phyloP scores from a whole-genome alignment of 2,329 filamentous ascomycete genomes.

The Xylariaceae sp. region DNA sequence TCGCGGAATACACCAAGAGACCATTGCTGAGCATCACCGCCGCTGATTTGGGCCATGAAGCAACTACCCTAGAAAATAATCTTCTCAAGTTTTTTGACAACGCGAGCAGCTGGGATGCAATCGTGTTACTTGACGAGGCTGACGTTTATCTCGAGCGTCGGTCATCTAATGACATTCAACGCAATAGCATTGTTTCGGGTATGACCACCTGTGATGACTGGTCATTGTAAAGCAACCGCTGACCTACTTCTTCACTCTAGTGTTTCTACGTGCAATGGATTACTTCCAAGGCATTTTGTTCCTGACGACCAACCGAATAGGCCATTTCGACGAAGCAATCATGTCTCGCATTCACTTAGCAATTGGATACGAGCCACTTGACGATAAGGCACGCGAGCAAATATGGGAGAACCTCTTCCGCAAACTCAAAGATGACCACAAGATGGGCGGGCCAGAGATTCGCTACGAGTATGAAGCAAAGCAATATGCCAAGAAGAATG shows the following conservation, averaged over 20 bases:
- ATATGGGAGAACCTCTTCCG: constrained; percentile 4
- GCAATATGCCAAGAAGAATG: constrained; percentile 6
- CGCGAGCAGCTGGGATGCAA: constrained; percentile 1
- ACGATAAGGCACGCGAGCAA: background rate
- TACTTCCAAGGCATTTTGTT: constrained; percentile 11
- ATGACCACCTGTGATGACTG: background rate
- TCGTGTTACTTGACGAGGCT: too few species aligned
- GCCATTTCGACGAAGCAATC: constrained; percentile 7
- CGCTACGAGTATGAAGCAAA: constrained; percentile 4
- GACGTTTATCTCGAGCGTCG: constrained; percentile 4
- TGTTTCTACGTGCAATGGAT: constrained; percentile 6
- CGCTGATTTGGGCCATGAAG: constrained; percentile 11
- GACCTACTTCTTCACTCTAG: background rate
- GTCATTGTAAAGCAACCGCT: background rate
- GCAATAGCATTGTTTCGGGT: constrained; percentile 5
- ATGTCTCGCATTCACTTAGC: constrained; percentile 3
- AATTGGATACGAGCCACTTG: constrained; percentile 3
- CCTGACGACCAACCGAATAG: constrained; percentile 6
- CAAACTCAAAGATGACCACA: constrained; percentile 5
- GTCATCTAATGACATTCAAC: background rate
- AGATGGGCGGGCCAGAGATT: constrained; percentile 6
- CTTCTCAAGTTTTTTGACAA: constrained; percentile 5
- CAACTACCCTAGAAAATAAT: constrained; percentile 3
- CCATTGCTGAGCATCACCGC: constrained; percentile 13
- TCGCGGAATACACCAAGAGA: constrained; percentile 15